Evolutionary conservation across 371 early-diverging fungal species (phyloP).

Genomic region (Dichotomocladium elegans): DNA sequence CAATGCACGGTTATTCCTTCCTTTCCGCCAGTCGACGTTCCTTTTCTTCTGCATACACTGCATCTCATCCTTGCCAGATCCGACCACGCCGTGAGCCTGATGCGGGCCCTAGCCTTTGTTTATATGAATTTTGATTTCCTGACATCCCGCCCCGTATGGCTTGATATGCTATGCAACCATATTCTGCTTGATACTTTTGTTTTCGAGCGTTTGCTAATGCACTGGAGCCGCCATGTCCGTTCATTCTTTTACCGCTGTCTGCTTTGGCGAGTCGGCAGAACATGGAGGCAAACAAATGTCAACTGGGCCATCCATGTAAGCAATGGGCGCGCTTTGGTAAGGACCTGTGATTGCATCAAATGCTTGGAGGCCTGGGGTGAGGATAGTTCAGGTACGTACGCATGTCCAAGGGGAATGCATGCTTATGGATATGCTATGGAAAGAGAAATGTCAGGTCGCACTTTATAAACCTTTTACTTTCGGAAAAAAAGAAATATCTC

Average conservation of each 20-base stretch:
- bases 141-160: constrained; percentile 30
- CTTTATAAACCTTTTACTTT: not conserved
- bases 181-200: constrained; percentile 36
- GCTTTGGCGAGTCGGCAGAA: constrained; percentile 46
- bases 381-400: not conserved
- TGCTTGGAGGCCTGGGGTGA: not conserved
- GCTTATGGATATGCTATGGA: too few species aligned
- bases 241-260: constrained; percentile 47
- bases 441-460: not conserved
- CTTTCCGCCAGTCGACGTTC: constrained; percentile 26
- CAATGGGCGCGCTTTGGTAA: not conserved
- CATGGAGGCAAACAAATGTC: constrained; percentile 10
- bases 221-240: constrained; percentile 57
- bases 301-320: constrained; percentile 1
- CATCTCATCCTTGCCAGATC: constrained; percentile 39
- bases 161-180: constrained; percentile 39
- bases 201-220: constrained; percentile 50
- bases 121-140: constrained; percentile 51
- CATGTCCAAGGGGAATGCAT: too few species aligned
- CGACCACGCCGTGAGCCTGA: constrained; percentile 46
- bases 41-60: constrained; percentile 44
- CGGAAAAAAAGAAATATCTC: not conserved
- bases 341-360: not conserved
- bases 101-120: constrained; percentile 53
- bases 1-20: not conserved